Conservation (phyloP, 83 land plant species). For the Thuja plicata region DNA sequence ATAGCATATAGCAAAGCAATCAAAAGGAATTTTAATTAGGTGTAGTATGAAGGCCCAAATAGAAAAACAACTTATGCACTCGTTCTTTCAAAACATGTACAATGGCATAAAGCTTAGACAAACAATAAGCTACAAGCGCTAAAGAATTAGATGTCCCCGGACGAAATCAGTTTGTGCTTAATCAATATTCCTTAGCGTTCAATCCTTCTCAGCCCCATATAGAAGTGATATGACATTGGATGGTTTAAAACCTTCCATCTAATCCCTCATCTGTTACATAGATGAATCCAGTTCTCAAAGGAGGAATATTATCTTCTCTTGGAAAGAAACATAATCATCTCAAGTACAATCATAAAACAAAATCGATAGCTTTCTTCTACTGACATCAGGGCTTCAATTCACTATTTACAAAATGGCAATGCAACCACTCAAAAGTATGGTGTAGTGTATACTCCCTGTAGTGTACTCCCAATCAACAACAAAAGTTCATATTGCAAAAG, state of each 20-base stretch:
- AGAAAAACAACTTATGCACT: no score
- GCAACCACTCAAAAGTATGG: neutral
- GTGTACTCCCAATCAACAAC: neutral
- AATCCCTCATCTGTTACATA: neutral
- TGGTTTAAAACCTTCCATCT: neutral
- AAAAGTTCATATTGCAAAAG: neutral
- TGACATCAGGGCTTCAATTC: neutral
- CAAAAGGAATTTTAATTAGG: no score
- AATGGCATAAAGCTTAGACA: no score
- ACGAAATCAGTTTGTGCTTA: neutral
- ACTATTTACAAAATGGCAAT: neutral
- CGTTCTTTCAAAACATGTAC: no score
- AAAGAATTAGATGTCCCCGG: neutral
- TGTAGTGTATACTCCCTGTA: no score
- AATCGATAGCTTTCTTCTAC: neutral
- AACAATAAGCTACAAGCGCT: no score
- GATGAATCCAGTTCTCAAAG: neutral
- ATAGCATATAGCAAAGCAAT: no score
- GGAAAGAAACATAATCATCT: neutral
- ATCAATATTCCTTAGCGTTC: neutral
- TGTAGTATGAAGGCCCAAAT: no score
- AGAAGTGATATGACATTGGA: neutral
- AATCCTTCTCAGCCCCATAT: neutral
- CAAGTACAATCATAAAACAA: neutral
- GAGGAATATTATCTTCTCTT: neutral